Evolutionary conservation across 352 stramenopile genomes (phyloP).

Genomic region (Globisporangium splendens): DNA sequence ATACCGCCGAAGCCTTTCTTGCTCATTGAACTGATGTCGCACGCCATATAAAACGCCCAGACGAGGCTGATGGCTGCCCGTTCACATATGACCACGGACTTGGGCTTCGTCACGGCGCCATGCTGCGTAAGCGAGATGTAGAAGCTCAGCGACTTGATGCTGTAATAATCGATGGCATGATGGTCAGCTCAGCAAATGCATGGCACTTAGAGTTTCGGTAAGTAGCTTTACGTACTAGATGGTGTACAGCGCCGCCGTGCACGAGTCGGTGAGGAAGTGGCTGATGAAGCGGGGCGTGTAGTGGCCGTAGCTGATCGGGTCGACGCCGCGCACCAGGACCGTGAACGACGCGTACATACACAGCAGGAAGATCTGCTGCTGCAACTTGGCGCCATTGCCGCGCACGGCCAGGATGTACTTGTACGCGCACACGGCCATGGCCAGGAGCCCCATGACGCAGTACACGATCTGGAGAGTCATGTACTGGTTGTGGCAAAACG

Average conservation of each 20-base stretch:
- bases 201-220: no score
- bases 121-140: constrained; percentile 61
- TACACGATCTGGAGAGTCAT: constrained; percentile 26
- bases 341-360: constrained; percentile 46
- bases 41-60: constrained; percentile 38
- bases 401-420: constrained; percentile 43
- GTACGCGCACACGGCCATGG: constrained; percentile 26
- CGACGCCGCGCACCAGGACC: constrained; percentile 49
- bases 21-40: constrained; percentile 26
- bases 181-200: no score
- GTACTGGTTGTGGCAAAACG: no score
- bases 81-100: constrained; percentile 25
- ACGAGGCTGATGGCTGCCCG: constrained; percentile 23
- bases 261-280: constrained; percentile 53
- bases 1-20: constrained; percentile 34
- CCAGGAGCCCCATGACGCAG: constrained; percentile 32
- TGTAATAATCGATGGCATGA: constrained; percentile 1
- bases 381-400: constrained; percentile 35
- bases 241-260: constrained; percentile 56
- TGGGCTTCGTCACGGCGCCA: constrained; percentile 27
- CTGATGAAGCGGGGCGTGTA: constrained; percentile 33
- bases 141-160: constrained; percentile 49
- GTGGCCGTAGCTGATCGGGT: constrained; percentile 49
- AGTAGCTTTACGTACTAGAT: constrained; percentile 35
- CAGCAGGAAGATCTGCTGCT: constrained; percentile 50